Base-by-base conservation (phyloP, 768 basidiomycete genomes). In the Boletus fagicola region DNA sequence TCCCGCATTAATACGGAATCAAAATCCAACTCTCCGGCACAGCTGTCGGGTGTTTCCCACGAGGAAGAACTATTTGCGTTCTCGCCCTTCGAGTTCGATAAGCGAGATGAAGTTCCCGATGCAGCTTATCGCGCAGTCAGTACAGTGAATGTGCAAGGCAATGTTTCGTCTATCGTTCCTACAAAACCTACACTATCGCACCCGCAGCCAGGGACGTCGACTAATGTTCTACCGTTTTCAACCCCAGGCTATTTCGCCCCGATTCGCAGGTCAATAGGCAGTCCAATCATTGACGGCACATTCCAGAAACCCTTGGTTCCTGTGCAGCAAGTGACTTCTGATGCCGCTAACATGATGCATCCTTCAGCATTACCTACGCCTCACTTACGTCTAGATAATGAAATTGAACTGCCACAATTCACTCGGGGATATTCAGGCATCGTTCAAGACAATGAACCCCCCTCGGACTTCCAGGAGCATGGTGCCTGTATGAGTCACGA, bases 21-120 rank as follows among this genome's bases (percentile, higher is more conserved):
- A 38, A 54, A 39, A 26, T 33, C 40, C 13, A 12, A 20, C n/a
- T 33, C 54, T 42, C 40, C 50, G n/a, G 20, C 51, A 38, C 57
- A 56, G 26, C 35, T 51, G 46, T 51, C 13, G 35, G 53, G 4
- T 38, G 48, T 48, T 51, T 47, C 56, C 8, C 56, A 53, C 43
- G 60, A 65, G 55, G 66, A 64, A 52, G 38, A 51, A 10, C 3
- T 65, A 22, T 74, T 72, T 43, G 68, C 72, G 3, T 73, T 72
- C 47, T 69, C 59, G 24, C 71, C 71, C 18, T 65, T 63, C 43
- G 61, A 64, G 11, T 33, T 50, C 18, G 62, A 67, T n/a, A 38
- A 59, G 45, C 49, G 35, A 42, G 62, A 45, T 26, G 28, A 54
- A 39, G 42, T 47, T 36, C 53, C 30, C 0, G 30, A 31, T 30